These are phyloP conservation scores for Jatropha podagrica DNA, from an alignment of 441 rosid genomes.

Conservation along the genomic window DNA sequence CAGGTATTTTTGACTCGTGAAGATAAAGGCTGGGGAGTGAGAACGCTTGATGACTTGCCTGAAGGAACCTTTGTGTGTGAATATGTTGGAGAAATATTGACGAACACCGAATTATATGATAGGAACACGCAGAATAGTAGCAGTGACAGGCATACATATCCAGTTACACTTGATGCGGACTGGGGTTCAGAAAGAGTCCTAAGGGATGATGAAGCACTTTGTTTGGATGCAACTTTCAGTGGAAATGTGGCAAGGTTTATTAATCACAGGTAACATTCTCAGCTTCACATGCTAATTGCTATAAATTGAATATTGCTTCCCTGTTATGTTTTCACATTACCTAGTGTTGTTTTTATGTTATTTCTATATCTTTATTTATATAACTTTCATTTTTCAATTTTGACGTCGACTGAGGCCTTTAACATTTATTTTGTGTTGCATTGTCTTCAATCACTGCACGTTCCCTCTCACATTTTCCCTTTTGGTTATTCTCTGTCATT, in stretches of 20 bases:
- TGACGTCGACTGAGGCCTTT: too few relatives aligned
- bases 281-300: background rate
- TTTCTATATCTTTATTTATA: background rate
- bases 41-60: constrained; percentile 69
- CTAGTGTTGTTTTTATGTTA: background rate
- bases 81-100: constrained; percentile 83
- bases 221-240: constrained; percentile 74
- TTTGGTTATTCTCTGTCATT: constrained; percentile 5
- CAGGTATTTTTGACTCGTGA: constrained; percentile 71
- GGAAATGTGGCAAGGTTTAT: constrained; percentile 94
- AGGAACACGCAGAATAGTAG: constrained; percentile 53
- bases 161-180: constrained; percentile 92
- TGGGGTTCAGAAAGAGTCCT: constrained; percentile 85
- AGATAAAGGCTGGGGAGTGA: constrained; percentile 89
- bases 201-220: constrained; percentile 90
- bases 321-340: background rate
- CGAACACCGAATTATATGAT: constrained; percentile 67
- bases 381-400: too few relatives aligned
- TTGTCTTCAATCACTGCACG: background rate
- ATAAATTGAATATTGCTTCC: too few relatives aligned
- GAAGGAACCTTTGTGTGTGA: constrained; percentile 89
- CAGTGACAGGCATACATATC: constrained; percentile 71
- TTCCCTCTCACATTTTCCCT: background rate
- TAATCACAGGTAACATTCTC: constrained; percentile 71
- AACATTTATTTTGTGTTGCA: too few relatives aligned